Conservation (phyloP, 2,329 filamentous ascomycete genomes). For the Fusarium graminum region DNA sequence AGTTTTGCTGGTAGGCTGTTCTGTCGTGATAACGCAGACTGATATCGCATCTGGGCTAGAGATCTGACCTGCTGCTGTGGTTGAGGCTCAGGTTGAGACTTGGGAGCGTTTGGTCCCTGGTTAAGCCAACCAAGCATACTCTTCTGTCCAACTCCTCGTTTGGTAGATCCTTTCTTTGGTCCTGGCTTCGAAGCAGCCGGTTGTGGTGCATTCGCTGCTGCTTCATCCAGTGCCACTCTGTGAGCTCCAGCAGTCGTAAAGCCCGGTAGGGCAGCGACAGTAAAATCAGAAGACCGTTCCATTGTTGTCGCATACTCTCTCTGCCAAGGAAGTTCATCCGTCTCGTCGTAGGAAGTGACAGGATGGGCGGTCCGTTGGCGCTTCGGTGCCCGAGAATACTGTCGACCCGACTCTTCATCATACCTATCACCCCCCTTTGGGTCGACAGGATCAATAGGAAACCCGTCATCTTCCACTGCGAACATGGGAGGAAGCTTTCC, state of each 20-base stretch:
- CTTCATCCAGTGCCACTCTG: conserved; percentile 56
- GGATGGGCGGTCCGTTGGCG: conserved; percentile 48
- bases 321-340: conserved; percentile 55
- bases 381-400: conserved; percentile 48
- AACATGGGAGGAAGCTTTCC: conserved; percentile 66
- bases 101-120: conserved; percentile 36
- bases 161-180: conserved; percentile 49
- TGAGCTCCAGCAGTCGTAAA: conserved; percentile 74
- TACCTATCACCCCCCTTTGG: conserved; percentile 47
- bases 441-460: conserved; percentile 72
- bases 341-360: conserved; percentile 26
- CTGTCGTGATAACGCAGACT: conserved; percentile 46
- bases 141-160: conserved; percentile 56
- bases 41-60: conserved; percentile 44
- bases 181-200: conserved; percentile 33
- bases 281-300: conserved; percentile 70
- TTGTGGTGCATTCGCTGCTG: conserved; percentile 37
- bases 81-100: conserved; percentile 26
- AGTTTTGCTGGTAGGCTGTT: conserved; percentile 16
- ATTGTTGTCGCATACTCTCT: conserved; percentile 71
- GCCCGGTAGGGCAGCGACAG: conserved; percentile 67
- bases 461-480: conserved; percentile 74
- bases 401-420: conserved; percentile 33
- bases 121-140: conserved; percentile 60
- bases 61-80: conserved; percentile 37